These are phyloP conservation scores for Pyrenochaeta sp. DNA, from an alignment of 2,329 filamentous ascomycete species.

Conservation along the genomic window DNA sequence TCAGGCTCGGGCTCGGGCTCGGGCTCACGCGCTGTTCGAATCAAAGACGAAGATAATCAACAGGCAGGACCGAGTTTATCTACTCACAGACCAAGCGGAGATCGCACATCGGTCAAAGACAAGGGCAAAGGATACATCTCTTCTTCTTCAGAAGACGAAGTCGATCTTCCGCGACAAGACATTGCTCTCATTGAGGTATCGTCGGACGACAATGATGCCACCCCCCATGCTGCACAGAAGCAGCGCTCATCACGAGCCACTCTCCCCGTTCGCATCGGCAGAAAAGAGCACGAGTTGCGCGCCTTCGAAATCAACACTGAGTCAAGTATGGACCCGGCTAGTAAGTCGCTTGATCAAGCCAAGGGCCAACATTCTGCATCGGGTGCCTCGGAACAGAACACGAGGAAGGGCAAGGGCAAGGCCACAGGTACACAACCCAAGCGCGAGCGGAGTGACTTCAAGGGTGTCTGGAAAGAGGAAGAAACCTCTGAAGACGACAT, in stretches of 20 bases:
- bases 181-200: slow-evolving; percentile 68
- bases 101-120: slow-evolving; percentile 27
- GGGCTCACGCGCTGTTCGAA: slow-evolving; percentile 36
- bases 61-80: slow-evolving; percentile 21
- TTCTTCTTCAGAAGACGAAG: slow-evolving; percentile 59
- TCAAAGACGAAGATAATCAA: slow-evolving; percentile 43
- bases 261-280: slow-evolving; percentile 62
- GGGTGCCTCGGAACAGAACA: slow-evolving; percentile 23
- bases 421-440: slow-evolving; percentile 54
- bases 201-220: slow-evolving; percentile 58
- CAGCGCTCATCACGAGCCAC: slow-evolving; percentile 30
- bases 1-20: slow-evolving; percentile 36
- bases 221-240: slow-evolving; percentile 25
- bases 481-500: slow-evolving; percentile 52
- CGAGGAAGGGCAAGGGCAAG: slow-evolving; percentile 50
- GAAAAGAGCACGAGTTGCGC: slow-evolving; percentile 64
- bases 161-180: slow-evolving; percentile 54
- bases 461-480: slow-evolving; percentile 54
- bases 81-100: slow-evolving; percentile 21
- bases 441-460: slow-evolving; percentile 51
- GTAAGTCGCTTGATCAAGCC: slow-evolving; percentile 47
- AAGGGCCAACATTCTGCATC: slow-evolving; percentile 33
- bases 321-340: slow-evolving; percentile 55
- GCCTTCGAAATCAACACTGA: slow-evolving; percentile 62
- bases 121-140: slow-evolving; percentile 54